These are phyloP conservation scores for Candida ascalaphidarum DNA, from an alignment of 805 yeast species.

Conservation along the genomic window DNA sequence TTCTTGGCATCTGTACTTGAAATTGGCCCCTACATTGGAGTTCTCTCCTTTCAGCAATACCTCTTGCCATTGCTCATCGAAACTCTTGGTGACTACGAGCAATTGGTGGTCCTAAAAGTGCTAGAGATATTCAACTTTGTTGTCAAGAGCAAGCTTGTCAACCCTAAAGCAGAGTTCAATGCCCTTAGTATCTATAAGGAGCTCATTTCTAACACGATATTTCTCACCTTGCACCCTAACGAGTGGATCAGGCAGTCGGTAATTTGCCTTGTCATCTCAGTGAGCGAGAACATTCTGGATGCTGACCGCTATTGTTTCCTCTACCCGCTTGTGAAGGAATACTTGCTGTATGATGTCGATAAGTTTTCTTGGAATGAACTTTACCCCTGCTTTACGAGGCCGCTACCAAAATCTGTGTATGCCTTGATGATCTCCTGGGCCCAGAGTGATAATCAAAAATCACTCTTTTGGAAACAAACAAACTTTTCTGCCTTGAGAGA, in stretches of 20 bases:
- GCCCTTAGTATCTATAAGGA: slow-evolving; percentile 31
- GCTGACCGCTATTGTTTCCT: slow-evolving; percentile 82
- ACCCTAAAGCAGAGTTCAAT: slow-evolving; percentile 27
- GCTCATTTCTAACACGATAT: slow-evolving; percentile 27
- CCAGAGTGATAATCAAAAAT: slow-evolving; percentile 43
- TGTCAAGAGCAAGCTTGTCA: slow-evolving; percentile 22
- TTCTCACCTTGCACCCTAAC: slow-evolving; percentile 76
- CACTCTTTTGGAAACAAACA: slow-evolving; percentile 72
- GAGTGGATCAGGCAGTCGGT: slow-evolving; percentile 74
- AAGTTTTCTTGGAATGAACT: slow-evolving; percentile 60
- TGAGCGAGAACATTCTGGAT: slow-evolving; percentile 52
- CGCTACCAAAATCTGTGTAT: slow-evolving; percentile 58
- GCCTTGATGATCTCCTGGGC: slow-evolving; percentile 68
- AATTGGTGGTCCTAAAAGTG: slow-evolving; percentile 66
- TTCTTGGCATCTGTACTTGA: slow-evolving; percentile 67
- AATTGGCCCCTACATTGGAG: slow-evolving; percentile 75
- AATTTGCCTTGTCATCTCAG: slow-evolving; percentile 49
- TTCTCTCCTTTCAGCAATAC: slow-evolving; percentile 76
- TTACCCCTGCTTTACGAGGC: slow-evolving; percentile 58
- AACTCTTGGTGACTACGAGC: slow-evolving; percentile 78
- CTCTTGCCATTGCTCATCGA: slow-evolving; percentile 79
- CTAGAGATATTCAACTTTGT: slow-evolving; percentile 33
- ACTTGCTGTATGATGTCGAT: slow-evolving; percentile 66
- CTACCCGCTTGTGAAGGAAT: slow-evolving; percentile 73
- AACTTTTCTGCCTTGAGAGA: slow-evolving; percentile 9